phyloP scores from a whole-genome alignment of 495 filamentous ascomycete species.

The Penicillium crystallinum region DNA sequence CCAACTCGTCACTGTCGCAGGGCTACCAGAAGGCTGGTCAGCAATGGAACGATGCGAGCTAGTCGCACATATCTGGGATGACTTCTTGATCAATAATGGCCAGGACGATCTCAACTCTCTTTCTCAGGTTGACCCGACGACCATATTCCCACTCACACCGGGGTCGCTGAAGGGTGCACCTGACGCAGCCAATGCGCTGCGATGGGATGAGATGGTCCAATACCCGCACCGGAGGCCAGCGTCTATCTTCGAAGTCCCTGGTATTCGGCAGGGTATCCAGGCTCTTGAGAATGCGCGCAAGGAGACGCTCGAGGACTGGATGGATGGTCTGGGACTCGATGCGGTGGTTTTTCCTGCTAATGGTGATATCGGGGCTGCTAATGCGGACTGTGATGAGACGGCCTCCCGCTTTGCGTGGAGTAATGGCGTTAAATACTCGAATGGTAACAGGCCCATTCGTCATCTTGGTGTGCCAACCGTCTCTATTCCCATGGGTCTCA shows the following conservation, averaged over 20 bases:
- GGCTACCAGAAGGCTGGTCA: constrained; percentile 29
- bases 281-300: constrained; percentile 29
- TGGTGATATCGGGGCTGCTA: constrained; percentile 27
- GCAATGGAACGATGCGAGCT: constrained; percentile 32
- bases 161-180: constrained; percentile 26
- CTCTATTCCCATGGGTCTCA: constrained; percentile 35
- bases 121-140: constrained; percentile 23
- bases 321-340: constrained; percentile 28
- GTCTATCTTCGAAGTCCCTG: constrained; percentile 24
- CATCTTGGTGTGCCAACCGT: constrained; percentile 34
- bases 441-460: constrained; percentile 31
- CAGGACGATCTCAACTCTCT: constrained; percentile 24
- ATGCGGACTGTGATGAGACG: constrained; percentile 24
- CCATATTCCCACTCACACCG: constrained; percentile 31
- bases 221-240: constrained; percentile 23
- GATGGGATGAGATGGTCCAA: constrained; percentile 31
- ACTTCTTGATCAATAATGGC: constrained; percentile 25
- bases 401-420: constrained; percentile 28
- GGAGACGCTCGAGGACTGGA: constrained; percentile 31
- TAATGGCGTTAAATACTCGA: constrained; percentile 36
- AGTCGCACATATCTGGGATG: constrained; percentile 32
- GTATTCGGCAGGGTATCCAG: constrained; percentile 22
- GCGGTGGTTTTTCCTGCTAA: constrained; percentile 34
- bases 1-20: constrained; percentile 28
- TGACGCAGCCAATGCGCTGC: constrained; percentile 26